Base-by-base conservation (phyloP, 352 stramenopile genomes). In the Thraustochytrium sp. region DNA sequence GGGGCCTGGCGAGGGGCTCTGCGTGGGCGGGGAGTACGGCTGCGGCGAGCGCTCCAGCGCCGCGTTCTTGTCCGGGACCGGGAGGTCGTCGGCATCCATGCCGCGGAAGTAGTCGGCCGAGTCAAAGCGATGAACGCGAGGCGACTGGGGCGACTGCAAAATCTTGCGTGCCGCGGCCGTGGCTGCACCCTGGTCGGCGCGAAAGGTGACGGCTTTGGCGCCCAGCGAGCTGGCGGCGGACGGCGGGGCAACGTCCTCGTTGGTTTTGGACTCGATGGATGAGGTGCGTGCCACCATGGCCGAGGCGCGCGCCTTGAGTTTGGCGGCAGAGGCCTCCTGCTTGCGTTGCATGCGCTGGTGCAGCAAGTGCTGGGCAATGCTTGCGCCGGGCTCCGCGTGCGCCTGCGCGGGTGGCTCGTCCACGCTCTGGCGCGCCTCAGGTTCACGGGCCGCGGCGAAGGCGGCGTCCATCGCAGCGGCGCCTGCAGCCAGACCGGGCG, bases 81-180 rank as follows among this genome's bases (percentile, higher is more conserved):
- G 16, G 36, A 72, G 46, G 36, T 38, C 8, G 40, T 72, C 59
- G n/a, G 65, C n/a, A 77, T 62, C 49, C 9, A 80, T 80, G 53
- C 68, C 68, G 18, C 68, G 48, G 26, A 80, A 80, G 44, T 80
- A 80, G 42, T 80, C 68, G 9, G 68, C 68, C 18, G 68, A 80
- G 49, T 80, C 68, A 44, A 80, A 80, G 53, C 68, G 68, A 13
- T 61, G 31, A 21, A 48, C 26, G 11, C 68, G 68, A n/a, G 31
- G 31, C 26, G 62, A 75, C 63, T 80, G 44, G 13, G 18, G 34
- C 18, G 2, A 13, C 29, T 48, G 68, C 8, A 80, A 37, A 2
- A 63, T 23, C 53, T 80, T 2, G 8, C 26, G 29, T 1, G 68
- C 68, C 13, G 68, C 68, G 8, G 68, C 40, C 8, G 59, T 26